phyloP scores from a whole-genome alignment of 192 early-diverging fungal genomes.

The Coemansia sp. region DNA sequence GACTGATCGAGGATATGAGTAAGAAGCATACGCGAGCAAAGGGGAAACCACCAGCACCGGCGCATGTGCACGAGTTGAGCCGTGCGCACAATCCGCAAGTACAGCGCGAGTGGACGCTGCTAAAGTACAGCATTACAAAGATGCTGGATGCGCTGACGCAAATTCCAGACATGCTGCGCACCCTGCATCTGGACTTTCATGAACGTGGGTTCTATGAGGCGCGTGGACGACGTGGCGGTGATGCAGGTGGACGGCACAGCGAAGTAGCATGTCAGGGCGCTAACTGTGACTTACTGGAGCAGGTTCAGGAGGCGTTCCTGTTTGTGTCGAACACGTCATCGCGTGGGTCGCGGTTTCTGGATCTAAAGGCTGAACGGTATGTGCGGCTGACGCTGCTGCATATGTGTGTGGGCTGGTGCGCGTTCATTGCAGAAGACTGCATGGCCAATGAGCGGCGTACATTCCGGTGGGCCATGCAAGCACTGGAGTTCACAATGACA shows the following conservation, averaged over 20 bases:
- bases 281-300: slow-evolving; percentile 45
- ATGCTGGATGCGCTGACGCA: slow-evolving; percentile 52
- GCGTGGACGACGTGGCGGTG: not conserved
- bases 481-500: slow-evolving; percentile 79
- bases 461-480: slow-evolving; percentile 81
- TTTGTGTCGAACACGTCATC: slow-evolving; percentile 63
- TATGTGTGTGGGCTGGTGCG: slow-evolving; percentile 83
- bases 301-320: slow-evolving; percentile 46
- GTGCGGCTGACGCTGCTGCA: slow-evolving; percentile 68
- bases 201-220: slow-evolving; percentile 29
- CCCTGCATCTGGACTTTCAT: slow-evolving; percentile 43
- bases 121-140: slow-evolving; percentile 42
- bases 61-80: slow-evolving; percentile 34
- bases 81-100: slow-evolving; percentile 46
- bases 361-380: slow-evolving; percentile 58
- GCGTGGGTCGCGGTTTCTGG: slow-evolving; percentile 61
- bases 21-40: not conserved
- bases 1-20: slow-evolving; percentile 10
- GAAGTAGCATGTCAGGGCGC: slow-evolving; percentile 23
- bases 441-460: slow-evolving; percentile 75
- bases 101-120: slow-evolving; percentile 41
- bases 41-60: slow-evolving; percentile 9
- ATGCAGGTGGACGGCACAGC: not conserved
- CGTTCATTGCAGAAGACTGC: slow-evolving; percentile 83
- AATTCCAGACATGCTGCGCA: slow-evolving; percentile 50